phyloP scores from a whole-genome alignment of 306 rosid species.

The Carpinus viminea region DNA sequence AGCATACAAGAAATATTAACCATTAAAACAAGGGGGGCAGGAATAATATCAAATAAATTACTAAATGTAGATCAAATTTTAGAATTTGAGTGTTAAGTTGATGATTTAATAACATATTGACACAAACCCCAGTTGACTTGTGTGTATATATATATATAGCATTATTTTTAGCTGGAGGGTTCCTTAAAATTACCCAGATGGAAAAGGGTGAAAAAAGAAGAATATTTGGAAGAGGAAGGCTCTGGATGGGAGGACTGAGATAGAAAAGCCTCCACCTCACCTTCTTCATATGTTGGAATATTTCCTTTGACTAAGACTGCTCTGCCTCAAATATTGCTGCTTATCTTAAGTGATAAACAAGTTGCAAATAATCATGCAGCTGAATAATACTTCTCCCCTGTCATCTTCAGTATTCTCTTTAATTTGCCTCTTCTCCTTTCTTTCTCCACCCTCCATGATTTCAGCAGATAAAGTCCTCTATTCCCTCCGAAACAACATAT shows the following conservation, averaged over 20 bases:
- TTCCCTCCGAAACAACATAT: constrained; percentile 17
- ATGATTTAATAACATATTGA: neutral
- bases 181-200: neutral
- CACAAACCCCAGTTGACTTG: no score
- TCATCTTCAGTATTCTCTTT: neutral
- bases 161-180: neutral
- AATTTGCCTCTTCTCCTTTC: constrained; percentile 24
- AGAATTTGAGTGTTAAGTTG: neutral
- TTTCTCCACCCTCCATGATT: constrained; percentile 11
- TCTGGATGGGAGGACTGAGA: neutral
- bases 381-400: neutral
- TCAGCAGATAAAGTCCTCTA: constrained; percentile 3
- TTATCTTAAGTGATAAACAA: constrained; percentile 25
- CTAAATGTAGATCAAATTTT: neutral
- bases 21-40: neutral
- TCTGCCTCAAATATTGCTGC: constrained; percentile 4
- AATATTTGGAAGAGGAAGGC: neutral
- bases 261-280: neutral
- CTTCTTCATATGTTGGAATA: constrained; percentile 22
- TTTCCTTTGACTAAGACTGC: constrained; percentile 24
- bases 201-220: neutral
- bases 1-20: neutral
- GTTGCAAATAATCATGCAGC: constrained; percentile 18
- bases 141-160: no score
- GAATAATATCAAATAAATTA: neutral